A percentile compares a stretch with the other conserved stretches of the same genome.
Conservation (phyloP, 176 grass and related monocot species). For the Oryza punctata region DNA sequence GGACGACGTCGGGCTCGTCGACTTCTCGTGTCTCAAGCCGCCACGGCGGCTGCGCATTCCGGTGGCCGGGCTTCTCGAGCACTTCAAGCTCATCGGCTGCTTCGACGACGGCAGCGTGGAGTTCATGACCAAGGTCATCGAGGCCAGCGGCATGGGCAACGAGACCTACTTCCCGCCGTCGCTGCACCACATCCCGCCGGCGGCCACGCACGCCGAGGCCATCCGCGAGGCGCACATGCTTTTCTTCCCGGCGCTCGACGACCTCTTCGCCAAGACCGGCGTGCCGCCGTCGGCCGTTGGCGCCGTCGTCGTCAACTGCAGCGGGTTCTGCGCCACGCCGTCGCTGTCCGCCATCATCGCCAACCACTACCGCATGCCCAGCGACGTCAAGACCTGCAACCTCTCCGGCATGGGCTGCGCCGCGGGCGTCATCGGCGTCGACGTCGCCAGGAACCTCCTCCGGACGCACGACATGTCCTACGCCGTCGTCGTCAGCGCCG, state of each 20-base stretch:
- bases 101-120: conserved; percentile 69
- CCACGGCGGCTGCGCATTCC: conserved; percentile 48
- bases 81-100: conserved; percentile 57
- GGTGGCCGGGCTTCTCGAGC: conserved; percentile 46
- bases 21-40: conserved; percentile 80
- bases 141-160: conserved; percentile 70
- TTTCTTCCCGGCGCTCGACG: conserved; percentile 56
- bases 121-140: conserved; percentile 73
- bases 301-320: conserved; percentile 70
- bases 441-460: conserved; percentile 47
- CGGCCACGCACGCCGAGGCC: conserved; percentile 43
- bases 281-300: conserved; percentile 52
- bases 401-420: conserved; percentile 88
- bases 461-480: conserved; percentile 17
- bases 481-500: conserved; percentile 73
- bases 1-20: conserved; percentile 31
- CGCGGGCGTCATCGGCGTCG: conserved; percentile 55
- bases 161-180: conserved; percentile 73
- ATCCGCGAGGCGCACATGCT: conserved; percentile 50
- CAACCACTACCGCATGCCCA: conserved; percentile 50
- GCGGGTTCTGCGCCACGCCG: conserved; percentile 52
- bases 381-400: conserved; percentile 57
- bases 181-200: conserved; percentile 63
- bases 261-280: conserved; percentile 53
- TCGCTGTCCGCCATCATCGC: conserved; percentile 65